Conservation (phyloP, 148 eudicot species). For the Silene latifolia region DNA sequence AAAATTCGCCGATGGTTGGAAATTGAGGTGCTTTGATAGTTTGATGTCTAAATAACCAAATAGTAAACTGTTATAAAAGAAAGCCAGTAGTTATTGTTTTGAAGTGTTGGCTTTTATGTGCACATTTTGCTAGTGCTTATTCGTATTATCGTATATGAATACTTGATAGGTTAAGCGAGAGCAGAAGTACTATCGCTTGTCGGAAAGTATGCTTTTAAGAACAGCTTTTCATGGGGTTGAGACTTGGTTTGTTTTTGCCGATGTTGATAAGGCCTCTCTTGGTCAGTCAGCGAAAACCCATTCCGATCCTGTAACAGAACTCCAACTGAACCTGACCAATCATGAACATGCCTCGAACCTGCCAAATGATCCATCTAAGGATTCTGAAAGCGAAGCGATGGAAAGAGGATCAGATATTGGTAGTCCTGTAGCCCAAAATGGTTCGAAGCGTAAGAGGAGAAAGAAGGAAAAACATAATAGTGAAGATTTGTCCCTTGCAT, state of each 20-base stretch:
- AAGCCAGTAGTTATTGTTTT: not conserved
- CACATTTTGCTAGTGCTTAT: slow-evolving; percentile 8
- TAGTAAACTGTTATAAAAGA: not conserved
- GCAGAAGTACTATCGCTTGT: slow-evolving; percentile 45
- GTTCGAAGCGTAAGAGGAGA: not conserved
- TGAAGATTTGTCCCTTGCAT: not conserved
- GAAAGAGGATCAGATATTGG: not conserved
- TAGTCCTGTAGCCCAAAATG: not conserved
- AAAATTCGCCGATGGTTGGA: not conserved
- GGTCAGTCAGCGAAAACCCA: no score
- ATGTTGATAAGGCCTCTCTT: slow-evolving; percentile 17
- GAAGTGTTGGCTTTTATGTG: slow-evolving; percentile 2
- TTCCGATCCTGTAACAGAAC: not conserved
- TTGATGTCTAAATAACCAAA: not conserved
- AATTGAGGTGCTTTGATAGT: not conserved
- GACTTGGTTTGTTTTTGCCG: slow-evolving; percentile 61
- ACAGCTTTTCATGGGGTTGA: slow-evolving; percentile 45
- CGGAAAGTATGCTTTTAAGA: slow-evolving; percentile 47
- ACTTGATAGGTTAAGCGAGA: slow-evolving; percentile 45
- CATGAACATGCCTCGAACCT: not conserved
- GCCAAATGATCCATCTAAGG: not conserved
- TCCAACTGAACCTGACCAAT: not conserved
- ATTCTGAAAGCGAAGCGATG: not conserved
- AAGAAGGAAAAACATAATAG: slow-evolving; percentile 29
- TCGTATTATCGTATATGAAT: not conserved